Percentiles rank a stretch among this genome's conserved stretches.
These are phyloP conservation scores for Trypanosoma scelopori DNA, from an alignment of 208 protist species.

Conservation along the genomic window DNA sequence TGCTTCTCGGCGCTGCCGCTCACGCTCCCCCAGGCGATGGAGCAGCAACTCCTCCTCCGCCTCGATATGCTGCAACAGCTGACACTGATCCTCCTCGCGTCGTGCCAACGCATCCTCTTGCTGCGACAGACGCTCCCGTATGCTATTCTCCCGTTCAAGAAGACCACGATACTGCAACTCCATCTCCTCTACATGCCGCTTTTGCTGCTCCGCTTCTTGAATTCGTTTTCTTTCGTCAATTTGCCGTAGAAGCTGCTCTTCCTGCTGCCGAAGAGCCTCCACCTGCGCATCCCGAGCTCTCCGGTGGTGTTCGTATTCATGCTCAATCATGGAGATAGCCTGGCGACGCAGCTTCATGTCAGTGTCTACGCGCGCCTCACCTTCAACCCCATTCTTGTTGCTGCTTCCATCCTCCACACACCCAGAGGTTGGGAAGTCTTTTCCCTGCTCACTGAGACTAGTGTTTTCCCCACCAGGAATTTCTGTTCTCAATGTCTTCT, in stretches of 20 bases:
- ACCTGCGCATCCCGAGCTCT: constrained; percentile 28
- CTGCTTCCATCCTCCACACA: too few species aligned
- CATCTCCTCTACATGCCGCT: constrained; percentile 17
- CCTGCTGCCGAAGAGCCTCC: constrained; percentile 26
- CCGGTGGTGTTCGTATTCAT: constrained; percentile 44
- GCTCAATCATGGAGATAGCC: constrained; percentile 75
- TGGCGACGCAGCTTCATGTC: constrained; percentile 43
- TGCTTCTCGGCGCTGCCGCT: constrained; percentile 27
- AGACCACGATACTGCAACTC: constrained; percentile 9
- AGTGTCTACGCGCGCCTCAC: neutral
- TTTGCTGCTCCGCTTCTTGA: constrained; percentile 10
- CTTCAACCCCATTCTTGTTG: neutral
- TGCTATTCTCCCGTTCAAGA: constrained; percentile 13
- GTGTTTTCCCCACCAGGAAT: too few species aligned
- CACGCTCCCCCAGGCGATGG: constrained; percentile 33
- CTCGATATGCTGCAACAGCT: constrained; percentile 52
- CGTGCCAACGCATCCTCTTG: constrained; percentile 26
- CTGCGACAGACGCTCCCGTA: constrained; percentile 9
- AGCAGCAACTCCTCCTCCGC: constrained; percentile 54
- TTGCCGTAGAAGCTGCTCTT: constrained; percentile 19
- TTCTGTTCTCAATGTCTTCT: constrained; percentile 17
- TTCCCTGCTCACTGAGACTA: too few species aligned
- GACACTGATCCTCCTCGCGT: constrained; percentile 34
- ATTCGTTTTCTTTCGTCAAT: constrained; percentile 22
- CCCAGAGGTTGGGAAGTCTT: too few species aligned